phyloP scores from a whole-genome alignment of 345 rosid genomes.

The Noccaea bulbosa region DNA sequence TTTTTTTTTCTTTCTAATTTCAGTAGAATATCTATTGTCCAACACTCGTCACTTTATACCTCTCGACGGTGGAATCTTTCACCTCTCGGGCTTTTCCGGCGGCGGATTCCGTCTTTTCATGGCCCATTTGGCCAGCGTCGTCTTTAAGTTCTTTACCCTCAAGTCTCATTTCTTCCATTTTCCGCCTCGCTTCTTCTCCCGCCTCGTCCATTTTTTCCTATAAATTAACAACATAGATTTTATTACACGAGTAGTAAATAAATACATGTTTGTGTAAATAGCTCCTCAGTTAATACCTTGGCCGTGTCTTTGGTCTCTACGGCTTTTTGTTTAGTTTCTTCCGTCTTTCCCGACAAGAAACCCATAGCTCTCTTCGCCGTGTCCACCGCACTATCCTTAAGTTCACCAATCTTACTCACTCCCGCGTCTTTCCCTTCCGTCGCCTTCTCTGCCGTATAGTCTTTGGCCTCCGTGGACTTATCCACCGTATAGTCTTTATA shows the following conservation, averaged over 20 bases:
- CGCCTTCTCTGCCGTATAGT: slow-evolving; percentile 38
- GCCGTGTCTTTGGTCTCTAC: slow-evolving; percentile 53
- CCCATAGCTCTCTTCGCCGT: slow-evolving; percentile 65
- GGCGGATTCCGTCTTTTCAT: slow-evolving; percentile 50
- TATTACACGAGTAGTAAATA: slow-evolving; percentile 33
- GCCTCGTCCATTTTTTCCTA: slow-evolving; percentile 57
- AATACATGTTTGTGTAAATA: neutral
- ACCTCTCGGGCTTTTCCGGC: slow-evolving; percentile 41
- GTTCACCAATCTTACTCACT: slow-evolving; percentile 46
- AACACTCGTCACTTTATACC: neutral
- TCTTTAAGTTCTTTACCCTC: slow-evolving; percentile 44
- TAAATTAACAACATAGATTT: neutral
- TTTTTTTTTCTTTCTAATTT: neutral
- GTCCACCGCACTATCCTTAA: slow-evolving; percentile 59
- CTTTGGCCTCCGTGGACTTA: slow-evolving; percentile 35
- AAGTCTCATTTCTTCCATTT: slow-evolving; percentile 62
- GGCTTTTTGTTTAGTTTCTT: slow-evolving; percentile 59
- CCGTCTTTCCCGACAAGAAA: slow-evolving; percentile 57
- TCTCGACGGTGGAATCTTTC: slow-evolving; percentile 17
- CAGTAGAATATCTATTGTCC: neutral
- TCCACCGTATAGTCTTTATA: slow-evolving; percentile 17
- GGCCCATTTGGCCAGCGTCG: slow-evolving; percentile 38
- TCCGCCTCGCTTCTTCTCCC: slow-evolving; percentile 54
- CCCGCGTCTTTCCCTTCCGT: slow-evolving; percentile 47
- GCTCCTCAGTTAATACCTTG: slow-evolving; percentile 35